Evolutionary conservation across 1,284 basidiomycete genomes (phyloP).

Genomic region (Papiliotrema laurentii): DNA sequence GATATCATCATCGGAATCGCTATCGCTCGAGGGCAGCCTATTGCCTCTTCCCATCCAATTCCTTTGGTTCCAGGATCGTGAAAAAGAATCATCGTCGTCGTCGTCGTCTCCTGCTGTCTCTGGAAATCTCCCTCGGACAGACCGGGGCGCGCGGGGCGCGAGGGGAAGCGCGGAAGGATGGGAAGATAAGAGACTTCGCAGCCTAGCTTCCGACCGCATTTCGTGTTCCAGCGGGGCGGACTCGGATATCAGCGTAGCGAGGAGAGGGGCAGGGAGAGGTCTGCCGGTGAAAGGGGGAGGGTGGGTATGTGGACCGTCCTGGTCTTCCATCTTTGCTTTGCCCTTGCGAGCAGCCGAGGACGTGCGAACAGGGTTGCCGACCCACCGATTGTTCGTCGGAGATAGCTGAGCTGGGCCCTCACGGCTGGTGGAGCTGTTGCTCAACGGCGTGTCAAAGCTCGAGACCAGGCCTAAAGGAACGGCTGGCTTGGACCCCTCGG

Average conservation of each 20-base stretch:
- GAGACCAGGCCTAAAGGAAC: no score
- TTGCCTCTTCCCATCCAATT: slow-evolving; percentile 16
- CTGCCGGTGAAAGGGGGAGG: slow-evolving; percentile 24
- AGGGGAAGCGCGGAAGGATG: slow-evolving; percentile 38
- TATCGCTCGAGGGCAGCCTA: slow-evolving; percentile 4
- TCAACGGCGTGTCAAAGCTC: no score
- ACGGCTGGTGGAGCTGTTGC: no score
- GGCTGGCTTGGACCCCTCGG: no score
- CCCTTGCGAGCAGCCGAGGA: slow-evolving; percentile 24
- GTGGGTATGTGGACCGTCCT: slow-evolving; percentile 4
- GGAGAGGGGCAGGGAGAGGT: slow-evolving; percentile 35
- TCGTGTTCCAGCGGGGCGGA: slow-evolving; percentile 41
- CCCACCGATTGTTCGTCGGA: slow-evolving; percentile 18
- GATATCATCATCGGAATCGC: slow-evolving; percentile 37
- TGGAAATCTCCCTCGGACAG: slow-evolving; percentile 39
- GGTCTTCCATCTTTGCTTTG: slow-evolving; percentile 21
- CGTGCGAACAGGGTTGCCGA: slow-evolving; percentile 18
- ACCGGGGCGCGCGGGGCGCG: slow-evolving; percentile 35
- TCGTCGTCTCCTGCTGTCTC: slow-evolving; percentile 44
- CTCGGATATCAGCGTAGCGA: slow-evolving; percentile 45
- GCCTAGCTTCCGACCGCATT: slow-evolving; percentile 42
- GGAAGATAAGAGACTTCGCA: slow-evolving; percentile 35
- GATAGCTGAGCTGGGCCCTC: neutral
- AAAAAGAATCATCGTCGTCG: slow-evolving; percentile 28
- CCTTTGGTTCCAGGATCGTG: slow-evolving; percentile 10